Evolutionary conservation across 2,329 filamentous ascomycete genomes (phyloP).

Genomic region (Pseudogymnoascus sp.): DNA sequence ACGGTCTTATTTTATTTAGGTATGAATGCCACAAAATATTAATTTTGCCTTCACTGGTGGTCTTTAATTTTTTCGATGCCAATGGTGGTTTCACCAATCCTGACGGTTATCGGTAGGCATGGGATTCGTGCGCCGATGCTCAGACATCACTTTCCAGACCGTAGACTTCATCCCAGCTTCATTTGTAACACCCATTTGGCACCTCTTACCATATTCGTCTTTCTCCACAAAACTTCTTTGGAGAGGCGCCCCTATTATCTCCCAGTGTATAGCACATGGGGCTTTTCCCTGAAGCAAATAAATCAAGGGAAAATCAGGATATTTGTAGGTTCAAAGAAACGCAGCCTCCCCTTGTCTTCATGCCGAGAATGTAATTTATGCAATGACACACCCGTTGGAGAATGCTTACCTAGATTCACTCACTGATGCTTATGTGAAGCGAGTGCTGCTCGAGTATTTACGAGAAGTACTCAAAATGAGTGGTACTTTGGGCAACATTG

Average conservation of each 20-base stretch:
- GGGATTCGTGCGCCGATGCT: too few relatives aligned
- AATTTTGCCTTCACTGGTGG: too few relatives aligned
- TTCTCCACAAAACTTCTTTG: neutral
- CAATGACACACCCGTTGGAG: neutral
- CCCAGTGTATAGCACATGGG: neutral
- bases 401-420: neutral
- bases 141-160: too few relatives aligned
- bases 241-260: neutral
- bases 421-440: neutral
- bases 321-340: neutral
- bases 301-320: neutral
- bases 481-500: neutral
- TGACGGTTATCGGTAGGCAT: too few relatives aligned
- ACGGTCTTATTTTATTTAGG: too few relatives aligned
- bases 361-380: neutral
- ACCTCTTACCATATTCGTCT: too few relatives aligned
- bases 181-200: too few relatives aligned
- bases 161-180: too few relatives aligned
- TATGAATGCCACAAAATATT: too few relatives aligned
- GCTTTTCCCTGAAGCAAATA: neutral
- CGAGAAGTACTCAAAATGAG: neutral
- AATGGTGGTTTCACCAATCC: too few relatives aligned
- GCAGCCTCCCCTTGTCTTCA: neutral
- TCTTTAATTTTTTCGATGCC: too few relatives aligned
- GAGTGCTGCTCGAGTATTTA: neutral